Percentiles rank a stretch among this genome's conserved stretches.
These are phyloP conservation scores for Lentinula sp. DNA, from an alignment of 768 basidiomycete species.

Conservation along the genomic window DNA sequence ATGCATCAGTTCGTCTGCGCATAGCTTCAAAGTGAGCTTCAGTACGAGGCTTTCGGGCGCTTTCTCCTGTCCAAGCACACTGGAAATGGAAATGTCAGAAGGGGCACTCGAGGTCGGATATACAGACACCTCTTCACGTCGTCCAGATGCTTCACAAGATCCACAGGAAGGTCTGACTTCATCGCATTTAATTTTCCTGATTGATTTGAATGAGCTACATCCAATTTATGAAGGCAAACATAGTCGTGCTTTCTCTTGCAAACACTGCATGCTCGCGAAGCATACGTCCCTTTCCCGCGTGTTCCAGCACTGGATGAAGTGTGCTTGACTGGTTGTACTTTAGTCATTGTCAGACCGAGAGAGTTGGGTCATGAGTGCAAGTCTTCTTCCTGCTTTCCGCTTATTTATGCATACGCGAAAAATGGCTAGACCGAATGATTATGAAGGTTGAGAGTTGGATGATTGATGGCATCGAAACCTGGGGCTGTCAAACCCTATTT, in stretches of 20 bases:
- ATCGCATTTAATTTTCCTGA: slow-evolving; percentile 42
- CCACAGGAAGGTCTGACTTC: slow-evolving; percentile 37
- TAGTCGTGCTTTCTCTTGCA: slow-evolving; percentile 34
- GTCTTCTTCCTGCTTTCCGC: background rate
- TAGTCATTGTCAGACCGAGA: background rate
- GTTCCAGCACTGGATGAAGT: background rate
- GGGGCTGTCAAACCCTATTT: background rate
- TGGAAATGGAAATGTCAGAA: slow-evolving; percentile 11
- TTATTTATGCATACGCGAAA: background rate
- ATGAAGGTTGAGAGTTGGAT: background rate
- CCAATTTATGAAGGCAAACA: background rate
- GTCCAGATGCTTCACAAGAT: slow-evolving; percentile 31
- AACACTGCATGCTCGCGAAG: slow-evolving; percentile 30
- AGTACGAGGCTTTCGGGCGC: slow-evolving; percentile 33
- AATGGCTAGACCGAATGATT: background rate
- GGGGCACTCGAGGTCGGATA: background rate
- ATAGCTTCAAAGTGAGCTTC: slow-evolving; percentile 42
- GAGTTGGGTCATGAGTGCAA: background rate
- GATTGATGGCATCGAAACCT: background rate
- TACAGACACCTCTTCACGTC: slow-evolving; percentile 28
- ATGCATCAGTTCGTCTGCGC: slow-evolving; percentile 32
- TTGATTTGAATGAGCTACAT: background rate
- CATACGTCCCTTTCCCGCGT: slow-evolving; percentile 28
- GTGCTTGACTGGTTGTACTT: background rate
- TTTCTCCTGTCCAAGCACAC: slow-evolving; percentile 41